Base-by-base conservation (phyloP, 2,329 filamentous ascomycete genomes). In the Alternaria triticimaculans region DNA sequence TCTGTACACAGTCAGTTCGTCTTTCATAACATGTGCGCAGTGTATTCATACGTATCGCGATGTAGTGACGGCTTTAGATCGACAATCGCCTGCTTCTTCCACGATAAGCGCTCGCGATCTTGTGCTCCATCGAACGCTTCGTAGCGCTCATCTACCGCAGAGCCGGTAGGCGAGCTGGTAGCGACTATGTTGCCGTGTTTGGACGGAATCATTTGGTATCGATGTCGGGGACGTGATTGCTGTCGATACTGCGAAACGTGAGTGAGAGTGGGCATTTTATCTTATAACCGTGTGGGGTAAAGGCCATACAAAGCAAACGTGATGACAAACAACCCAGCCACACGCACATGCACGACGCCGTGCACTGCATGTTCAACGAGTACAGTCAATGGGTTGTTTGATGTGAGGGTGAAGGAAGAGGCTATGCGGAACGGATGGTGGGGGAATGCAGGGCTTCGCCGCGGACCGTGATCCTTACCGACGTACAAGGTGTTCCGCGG, bases 151-250 rank as follows among this genome's bases (percentile, higher is more conserved):
- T 51, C 43, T 41, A 58, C 56, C 25, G 44, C 30, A 15, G 25
- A 49, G 21, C 58, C 37, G 11, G 44, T 20, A 45, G 51, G 18
- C n/a, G 63, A 62, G 15, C 46, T 15, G 21, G 23, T 51, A 14
- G 59, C 58, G 46, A 33, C 37, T 48, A 37, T 50, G 50, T 53
- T 48, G 14, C 60, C 18, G 37, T 69, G 49, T 21, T 72, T 72
- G 5, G 63, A 66, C 10, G 60, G 57, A 15, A 72, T 49, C 66
- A 72, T 72, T 11, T 67, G 49, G 46, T 73, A 74, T 18, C 43
- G 58, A 33, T 68, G 65, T 44, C 62, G 68, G 20, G 45, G 26
- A 30, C 59, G 50, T 15, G 41, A 25, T 33, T 33, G 55, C 6
- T 21, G 41, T 25, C n/a, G 15, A 5, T 21, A 26, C n/a, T 18